phyloP scores from a whole-genome alignment of 2,329 filamentous ascomycete species.

The Aspergillus unguis region DNA sequence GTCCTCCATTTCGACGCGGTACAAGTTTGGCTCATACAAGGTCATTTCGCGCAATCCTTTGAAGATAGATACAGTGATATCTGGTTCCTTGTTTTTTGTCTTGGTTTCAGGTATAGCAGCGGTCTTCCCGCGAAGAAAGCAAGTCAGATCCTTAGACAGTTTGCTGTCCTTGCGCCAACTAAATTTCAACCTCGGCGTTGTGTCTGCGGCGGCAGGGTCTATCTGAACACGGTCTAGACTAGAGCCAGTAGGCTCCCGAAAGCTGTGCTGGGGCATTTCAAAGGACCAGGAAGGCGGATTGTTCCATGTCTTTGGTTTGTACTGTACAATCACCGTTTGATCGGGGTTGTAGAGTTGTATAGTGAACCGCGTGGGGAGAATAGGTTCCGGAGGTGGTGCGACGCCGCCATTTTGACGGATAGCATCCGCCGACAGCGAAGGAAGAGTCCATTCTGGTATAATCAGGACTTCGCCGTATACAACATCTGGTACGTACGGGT shows the following conservation, averaged over 20 bases:
- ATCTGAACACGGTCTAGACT: slow-evolving; percentile 70
- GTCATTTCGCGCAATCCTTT: slow-evolving; percentile 73
- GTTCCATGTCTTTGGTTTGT: slow-evolving; percentile 72
- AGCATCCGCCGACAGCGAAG: slow-evolving; percentile 75
- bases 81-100: slow-evolving; percentile 81
- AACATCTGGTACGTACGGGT: slow-evolving; percentile 74
- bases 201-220: slow-evolving; percentile 54
- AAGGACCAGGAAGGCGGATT: slow-evolving; percentile 84
- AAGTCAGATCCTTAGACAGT: slow-evolving; percentile 81
- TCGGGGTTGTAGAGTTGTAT: slow-evolving; percentile 94
- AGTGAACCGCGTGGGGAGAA: slow-evolving; percentile 74
- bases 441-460: slow-evolving; percentile 80
- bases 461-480: slow-evolving; percentile 84
- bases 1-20: slow-evolving; percentile 87
- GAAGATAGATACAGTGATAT: slow-evolving; percentile 92
- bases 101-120: slow-evolving; percentile 60
- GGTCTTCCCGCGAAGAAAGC: slow-evolving; percentile 76
- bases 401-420: slow-evolving; percentile 66
- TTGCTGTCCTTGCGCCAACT: slow-evolving; percentile 87
- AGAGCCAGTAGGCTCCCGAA: slow-evolving; percentile 74
- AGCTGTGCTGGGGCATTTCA: slow-evolving; percentile 81
- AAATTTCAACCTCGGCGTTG: slow-evolving; percentile 73
- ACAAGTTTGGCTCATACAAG: slow-evolving; percentile 89
- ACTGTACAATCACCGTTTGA: slow-evolving; percentile 68
- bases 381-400: slow-evolving; percentile 63